Evolutionary conservation across 805 yeast species (phyloP), one percentile per base, ranked within the genome.

Genomic region (Ogataea wickerhamii): DNA sequence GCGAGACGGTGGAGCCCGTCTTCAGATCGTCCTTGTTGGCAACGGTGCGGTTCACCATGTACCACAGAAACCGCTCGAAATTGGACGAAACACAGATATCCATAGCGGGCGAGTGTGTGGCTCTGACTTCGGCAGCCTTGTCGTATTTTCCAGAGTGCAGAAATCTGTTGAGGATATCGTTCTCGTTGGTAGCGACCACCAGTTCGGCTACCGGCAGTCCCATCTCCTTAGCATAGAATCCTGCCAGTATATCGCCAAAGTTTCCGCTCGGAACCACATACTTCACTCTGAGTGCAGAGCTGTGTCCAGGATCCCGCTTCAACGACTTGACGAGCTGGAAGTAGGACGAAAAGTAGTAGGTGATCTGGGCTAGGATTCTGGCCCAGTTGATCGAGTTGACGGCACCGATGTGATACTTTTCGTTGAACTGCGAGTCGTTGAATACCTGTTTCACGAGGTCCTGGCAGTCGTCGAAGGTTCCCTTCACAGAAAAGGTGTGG

Each of bases 361-460:
- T 89, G 61, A 88, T 91, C 70, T 93, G 98, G 28, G 98, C 97
- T 53, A 93, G 74, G 51, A 93, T 93, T 68, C 98, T 81, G 6
- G 98, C 98, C 98, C 98, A 93, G 73, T 93, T 93, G 63, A 93
- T 93, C 33, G 98, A 89, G 69, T 93, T 93, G 45, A 93, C 95
- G 13, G 98, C 98, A 52, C 98, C 98, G 41, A 93, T 83, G 57
- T 89, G 96, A 68, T 89, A 85, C 61, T 80, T 82, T 48, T 73
- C 75, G 66, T 93, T 93, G 73, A 93, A 93, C 47, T 82, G 87
- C 37, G 61, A 67, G 62, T 93, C 98, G 44, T 91, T 93, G 63
- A 93, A 93, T 45, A 91, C 80, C 56, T 82, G 84, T 67, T 93
- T 93, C 46, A 93, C 98, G 41, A 89, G 78, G 56, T 87, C 96